Percentiles rank a stretch among this genome's conserved stretches.
These are phyloP conservation scores for Debaryomyces robertsiae DNA, from an alignment of 1,139 yeast genomes.

Conservation along the genomic window DNA sequence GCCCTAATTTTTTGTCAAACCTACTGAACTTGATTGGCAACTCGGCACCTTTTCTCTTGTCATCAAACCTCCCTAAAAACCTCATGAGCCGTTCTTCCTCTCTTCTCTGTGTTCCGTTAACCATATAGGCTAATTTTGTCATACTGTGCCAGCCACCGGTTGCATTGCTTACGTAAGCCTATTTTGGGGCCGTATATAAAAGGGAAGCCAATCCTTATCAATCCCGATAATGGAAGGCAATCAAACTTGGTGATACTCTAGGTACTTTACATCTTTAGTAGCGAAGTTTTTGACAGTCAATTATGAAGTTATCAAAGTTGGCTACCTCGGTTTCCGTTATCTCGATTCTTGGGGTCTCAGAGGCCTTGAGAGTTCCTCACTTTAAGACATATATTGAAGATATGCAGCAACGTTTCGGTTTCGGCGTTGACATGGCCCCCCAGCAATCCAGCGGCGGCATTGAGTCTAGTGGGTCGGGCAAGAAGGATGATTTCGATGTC, in stretches of 20 bases:
- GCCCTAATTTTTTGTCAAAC: constrained; percentile 9
- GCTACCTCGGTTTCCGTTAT: constrained; percentile 29
- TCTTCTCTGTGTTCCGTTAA: not conserved
- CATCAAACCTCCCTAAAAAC: not conserved
- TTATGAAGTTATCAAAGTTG: constrained; percentile 34
- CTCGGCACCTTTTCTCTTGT: not conserved
- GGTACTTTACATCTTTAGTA: not conserved
- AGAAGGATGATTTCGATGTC: constrained; percentile 27
- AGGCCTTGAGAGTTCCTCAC: constrained; percentile 38
- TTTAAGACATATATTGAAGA: constrained; percentile 19
- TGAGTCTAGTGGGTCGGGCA: constrained; percentile 18
- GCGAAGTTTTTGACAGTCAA: not conserved
- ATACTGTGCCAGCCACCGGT: too few relatives aligned
- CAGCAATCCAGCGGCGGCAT: constrained; percentile 20
- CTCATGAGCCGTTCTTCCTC: constrained; percentile 1
- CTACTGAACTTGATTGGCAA: constrained; percentile 7
- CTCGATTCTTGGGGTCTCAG: constrained; percentile 23
- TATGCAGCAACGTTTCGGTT: constrained; percentile 31
- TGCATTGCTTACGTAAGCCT: constrained; percentile 5
- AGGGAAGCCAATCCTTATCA: constrained; percentile 6
- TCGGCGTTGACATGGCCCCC: constrained; percentile 18
- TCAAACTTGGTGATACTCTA: not conserved
- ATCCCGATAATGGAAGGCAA: not conserved
- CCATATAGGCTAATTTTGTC: constrained; percentile 1
- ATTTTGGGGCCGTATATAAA: not conserved